Conservation (phyloP, 495 filamentous ascomycete species). For the Podospora appendiculata region DNA sequence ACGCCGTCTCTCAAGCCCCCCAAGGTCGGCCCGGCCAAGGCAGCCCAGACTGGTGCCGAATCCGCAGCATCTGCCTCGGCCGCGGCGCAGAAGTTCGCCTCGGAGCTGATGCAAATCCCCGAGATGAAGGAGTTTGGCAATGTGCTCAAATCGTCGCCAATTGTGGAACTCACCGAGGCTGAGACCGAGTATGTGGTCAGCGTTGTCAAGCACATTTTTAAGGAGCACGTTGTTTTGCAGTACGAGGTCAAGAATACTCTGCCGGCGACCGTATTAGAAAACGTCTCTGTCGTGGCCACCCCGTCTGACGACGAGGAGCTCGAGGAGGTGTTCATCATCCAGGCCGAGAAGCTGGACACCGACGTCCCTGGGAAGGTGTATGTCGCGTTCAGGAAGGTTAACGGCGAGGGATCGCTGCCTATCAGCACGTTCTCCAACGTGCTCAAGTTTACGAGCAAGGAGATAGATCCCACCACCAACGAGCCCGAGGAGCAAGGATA, state of each 20-base stretch:
- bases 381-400: conserved; percentile 82
- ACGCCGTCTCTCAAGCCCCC: conserved; percentile 94
- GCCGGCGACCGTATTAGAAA: conserved; percentile 77
- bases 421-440: conserved; percentile 80
- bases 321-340: conserved; percentile 89
- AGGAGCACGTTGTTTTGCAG: conserved; percentile 90
- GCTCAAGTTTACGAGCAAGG: conserved; percentile 94
- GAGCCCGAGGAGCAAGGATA: conserved; percentile 91
- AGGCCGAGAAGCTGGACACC: conserved; percentile 67
- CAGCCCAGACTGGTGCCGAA: conserved; percentile 61
- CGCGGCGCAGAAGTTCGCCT: conserved; percentile 75
- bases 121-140: conserved; percentile 83
- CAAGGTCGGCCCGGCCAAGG: conserved; percentile 72
- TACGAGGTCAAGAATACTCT: conserved; percentile 98
- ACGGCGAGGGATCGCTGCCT: conserved; percentile 62
- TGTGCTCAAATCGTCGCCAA: conserved; percentile 78
- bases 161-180: conserved; percentile 88
- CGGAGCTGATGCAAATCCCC: conserved; percentile 79
- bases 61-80: conserved; percentile 63
- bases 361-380: conserved; percentile 89
- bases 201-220: conserved; percentile 95
- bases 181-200: conserved; percentile 96
- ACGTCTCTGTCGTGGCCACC: conserved; percentile 81
- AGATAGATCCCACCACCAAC: conserved; percentile 90
- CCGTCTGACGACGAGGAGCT: conserved; percentile 77